Evolutionary conservation across 768 basidiomycete genomes (phyloP), one percentile per base, ranked within the genome.

Genomic region (Collybia sordida): DNA sequence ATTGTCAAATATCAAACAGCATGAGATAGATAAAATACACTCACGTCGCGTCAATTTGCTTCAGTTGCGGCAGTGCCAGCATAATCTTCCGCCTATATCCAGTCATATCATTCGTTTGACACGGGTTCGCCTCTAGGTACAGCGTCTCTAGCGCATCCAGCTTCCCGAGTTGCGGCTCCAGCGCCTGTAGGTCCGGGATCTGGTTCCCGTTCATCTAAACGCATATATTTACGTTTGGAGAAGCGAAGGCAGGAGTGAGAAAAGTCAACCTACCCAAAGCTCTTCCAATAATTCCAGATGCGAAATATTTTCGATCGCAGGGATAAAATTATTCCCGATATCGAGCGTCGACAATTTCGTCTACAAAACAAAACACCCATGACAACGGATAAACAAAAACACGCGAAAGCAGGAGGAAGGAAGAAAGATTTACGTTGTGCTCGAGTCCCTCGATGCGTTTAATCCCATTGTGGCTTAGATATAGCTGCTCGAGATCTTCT

Each of bases 21-120:
- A 2, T 6, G 21, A 9, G 11, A 4, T 31, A 31, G 31, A 3
- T n/a, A 23, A 3, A 22, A 19, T 17, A 21, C 9, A 42, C 93
- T 54, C 62, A 98, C 88, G 90, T 98, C 36, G 97, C 97, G 68
- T 99, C 97, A 44, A 99, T 86, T 69, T 99, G 97, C 61, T 83
- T 82, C 49, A 98, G 69, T 59, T 96, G 91, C 0, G 95, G 95
- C 18, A 97, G 72, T 3, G 85, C 85, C 34, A 98, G 70, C 65
- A 90, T 92, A 47, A 98, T 78, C 72, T 97, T 99, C 46, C 96
- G 75, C 58, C 93, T 73, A 64, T 98, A 99, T 18, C 76, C 80
- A 2, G 79, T 72, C 66, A 81, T 86, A 60, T 98, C 91, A 12
- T 73, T 76, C 39, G 67, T 75, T 64, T 99, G 94, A 55, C 93